A percentile compares a stretch with the other conserved stretches of the same genome.
Evolutionary conservation across 2,329 filamentous ascomycete species (phyloP).

Genomic region (Fusarium decemcellulare): DNA sequence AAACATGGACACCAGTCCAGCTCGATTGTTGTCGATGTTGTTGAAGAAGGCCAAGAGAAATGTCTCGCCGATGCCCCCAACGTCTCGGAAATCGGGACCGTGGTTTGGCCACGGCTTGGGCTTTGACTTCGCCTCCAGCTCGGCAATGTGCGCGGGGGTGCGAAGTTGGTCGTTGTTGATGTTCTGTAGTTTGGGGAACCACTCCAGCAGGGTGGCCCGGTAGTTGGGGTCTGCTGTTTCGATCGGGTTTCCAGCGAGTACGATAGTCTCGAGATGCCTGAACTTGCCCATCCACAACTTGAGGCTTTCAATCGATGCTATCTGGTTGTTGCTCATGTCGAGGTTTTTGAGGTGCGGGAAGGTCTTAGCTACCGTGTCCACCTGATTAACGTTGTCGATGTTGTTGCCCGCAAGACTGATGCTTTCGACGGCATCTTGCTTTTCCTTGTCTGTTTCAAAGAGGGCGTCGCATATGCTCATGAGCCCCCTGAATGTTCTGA

Average conservation of each 20-base stretch:
- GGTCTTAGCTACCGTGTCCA: constrained; percentile 82
- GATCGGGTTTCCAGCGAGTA: constrained; percentile 84
- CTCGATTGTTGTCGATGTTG: constrained; percentile 80
- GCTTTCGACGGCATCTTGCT: constrained; percentile 83
- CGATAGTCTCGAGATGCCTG: constrained; percentile 82
- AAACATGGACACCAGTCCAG: constrained; percentile 72
- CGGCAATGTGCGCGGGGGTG: constrained; percentile 77
- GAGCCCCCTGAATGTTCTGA: constrained; percentile 92
- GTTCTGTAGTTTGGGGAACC: constrained; percentile 86
- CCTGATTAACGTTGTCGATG: constrained; percentile 78
- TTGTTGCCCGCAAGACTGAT: constrained; percentile 87
- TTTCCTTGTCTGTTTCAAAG: constrained; percentile 80
- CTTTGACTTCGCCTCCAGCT: constrained; percentile 63
- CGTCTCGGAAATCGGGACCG: constrained; percentile 80
- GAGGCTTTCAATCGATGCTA: constrained; percentile 77
- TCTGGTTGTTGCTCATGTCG: constrained; percentile 87
- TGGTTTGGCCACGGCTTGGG: constrained; percentile 73
- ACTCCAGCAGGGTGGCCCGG: constrained; percentile 78
- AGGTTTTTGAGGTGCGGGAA: constrained; percentile 91
- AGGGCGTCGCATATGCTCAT: constrained; percentile 88
- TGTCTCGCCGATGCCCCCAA: constrained; percentile 79
- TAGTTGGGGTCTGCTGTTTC: constrained; percentile 72
- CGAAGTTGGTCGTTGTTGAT: constrained; percentile 84
- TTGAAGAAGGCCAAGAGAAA: constrained; percentile 83
- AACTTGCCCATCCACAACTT: constrained; percentile 86